A percentile compares a stretch with the other conserved stretches of the same genome.
Evolutionary conservation across 2,329 filamentous ascomycete genomes (phyloP).

Genomic region (Plectosphaerella cucumerina): DNA sequence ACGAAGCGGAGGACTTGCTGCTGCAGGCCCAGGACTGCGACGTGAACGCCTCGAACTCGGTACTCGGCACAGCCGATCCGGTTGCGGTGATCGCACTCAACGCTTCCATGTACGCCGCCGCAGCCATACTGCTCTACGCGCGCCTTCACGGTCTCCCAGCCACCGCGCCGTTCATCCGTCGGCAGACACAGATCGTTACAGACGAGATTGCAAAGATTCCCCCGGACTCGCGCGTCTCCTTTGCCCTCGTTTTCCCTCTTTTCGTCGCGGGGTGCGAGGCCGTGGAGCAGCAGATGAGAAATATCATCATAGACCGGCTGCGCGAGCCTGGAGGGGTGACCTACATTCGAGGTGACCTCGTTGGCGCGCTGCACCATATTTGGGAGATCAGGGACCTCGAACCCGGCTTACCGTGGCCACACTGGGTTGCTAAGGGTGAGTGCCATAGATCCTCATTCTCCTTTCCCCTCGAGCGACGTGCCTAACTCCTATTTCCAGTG

Average conservation of each 20-base stretch:
- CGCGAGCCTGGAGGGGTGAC: constrained; percentile 5
- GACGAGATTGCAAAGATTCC: constrained; percentile 9
- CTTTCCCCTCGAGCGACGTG: neutral
- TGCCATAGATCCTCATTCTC: neutral
- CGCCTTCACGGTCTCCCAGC: constrained; percentile 7
- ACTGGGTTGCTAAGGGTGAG: constrained; percentile 10
- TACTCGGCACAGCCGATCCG: constrained; percentile 8
- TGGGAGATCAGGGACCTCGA: constrained; percentile 12
- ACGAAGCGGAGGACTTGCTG: constrained; percentile 9
- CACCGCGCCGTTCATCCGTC: constrained; percentile 11
- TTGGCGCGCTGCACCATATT: constrained; percentile 9
- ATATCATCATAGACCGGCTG: constrained; percentile 6
- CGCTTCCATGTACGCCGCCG: constrained; percentile 12
- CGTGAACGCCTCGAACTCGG: constrained; percentile 1
- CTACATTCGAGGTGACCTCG: constrained; percentile 10
- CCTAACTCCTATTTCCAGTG: constrained; percentile 3
- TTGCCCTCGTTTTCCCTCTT: constrained; percentile 10
- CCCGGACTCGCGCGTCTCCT: constrained; percentile 8
- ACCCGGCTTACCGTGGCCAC: constrained; percentile 9
- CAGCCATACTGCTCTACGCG: constrained; percentile 9
- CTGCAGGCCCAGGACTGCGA: constrained; percentile 9
- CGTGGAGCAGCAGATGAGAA: constrained; percentile 8
- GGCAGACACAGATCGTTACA: constrained; percentile 5
- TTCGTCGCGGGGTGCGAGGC: constrained; percentile 13
- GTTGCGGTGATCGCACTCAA: constrained; percentile 8